A percentile compares a stretch with the other conserved stretches of the same genome.
phyloP scores from a whole-genome alignment of 1,284 basidiomycete genomes.

The Hymenochaete sp. region DNA sequence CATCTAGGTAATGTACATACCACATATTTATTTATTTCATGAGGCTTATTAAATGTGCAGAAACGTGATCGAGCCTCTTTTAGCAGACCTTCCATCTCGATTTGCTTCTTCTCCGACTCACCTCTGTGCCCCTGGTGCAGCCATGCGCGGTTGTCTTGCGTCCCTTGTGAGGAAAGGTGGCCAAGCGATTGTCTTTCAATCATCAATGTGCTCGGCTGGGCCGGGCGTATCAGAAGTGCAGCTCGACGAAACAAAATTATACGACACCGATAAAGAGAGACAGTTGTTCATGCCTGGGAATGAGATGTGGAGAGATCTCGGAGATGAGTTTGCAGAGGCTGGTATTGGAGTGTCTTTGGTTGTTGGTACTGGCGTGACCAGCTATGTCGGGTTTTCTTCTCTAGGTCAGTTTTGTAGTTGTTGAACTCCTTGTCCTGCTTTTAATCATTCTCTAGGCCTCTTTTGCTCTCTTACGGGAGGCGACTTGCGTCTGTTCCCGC shows the following conservation, averaged over 20 bases:
- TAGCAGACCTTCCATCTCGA: slow-evolving; percentile 61
- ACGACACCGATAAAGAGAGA: slow-evolving; percentile 87
- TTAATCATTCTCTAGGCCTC: slow-evolving; percentile 37
- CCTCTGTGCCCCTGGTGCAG: slow-evolving; percentile 73
- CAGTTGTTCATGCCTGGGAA: slow-evolving; percentile 71
- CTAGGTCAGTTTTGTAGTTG: slow-evolving; percentile 49
- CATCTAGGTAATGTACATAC: slow-evolving; percentile 45
- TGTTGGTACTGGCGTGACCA: slow-evolving; percentile 67
- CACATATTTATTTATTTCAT: background rate
- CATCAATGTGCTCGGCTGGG: slow-evolving; percentile 72
- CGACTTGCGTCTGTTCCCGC: slow-evolving; percentile 87
- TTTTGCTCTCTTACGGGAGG: slow-evolving; percentile 82
- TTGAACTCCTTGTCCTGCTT: background rate
- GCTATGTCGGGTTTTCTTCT: slow-evolving; percentile 79
- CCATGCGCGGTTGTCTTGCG: slow-evolving; percentile 65
- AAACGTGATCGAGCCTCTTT: slow-evolving; percentile 49
- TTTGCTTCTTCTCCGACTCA: slow-evolving; percentile 42
- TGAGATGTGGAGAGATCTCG: slow-evolving; percentile 72
- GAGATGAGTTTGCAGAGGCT: slow-evolving; percentile 81
- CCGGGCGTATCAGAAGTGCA: slow-evolving; percentile 55
- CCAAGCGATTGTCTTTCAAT: slow-evolving; percentile 78
- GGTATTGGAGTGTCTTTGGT: slow-evolving; percentile 91
- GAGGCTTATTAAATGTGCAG: slow-evolving; percentile 28
- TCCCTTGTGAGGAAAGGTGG: slow-evolving; percentile 78
- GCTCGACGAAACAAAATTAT: slow-evolving; percentile 63